Conservation (phyloP, 768 basidiomycete genomes). For the Lactarius tabidus region DNA sequence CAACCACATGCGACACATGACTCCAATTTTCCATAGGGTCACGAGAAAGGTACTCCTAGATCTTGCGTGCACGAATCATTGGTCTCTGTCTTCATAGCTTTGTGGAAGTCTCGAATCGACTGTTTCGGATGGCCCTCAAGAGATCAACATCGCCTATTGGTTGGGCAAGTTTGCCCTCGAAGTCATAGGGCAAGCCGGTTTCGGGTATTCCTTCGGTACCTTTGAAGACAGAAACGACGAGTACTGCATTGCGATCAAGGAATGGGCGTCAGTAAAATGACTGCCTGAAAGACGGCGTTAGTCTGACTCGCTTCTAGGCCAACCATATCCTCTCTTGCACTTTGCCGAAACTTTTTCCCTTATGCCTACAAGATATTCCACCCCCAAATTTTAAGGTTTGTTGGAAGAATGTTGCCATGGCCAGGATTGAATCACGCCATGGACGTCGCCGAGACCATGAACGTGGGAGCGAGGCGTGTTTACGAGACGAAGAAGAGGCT, state of each 20-base stretch:
- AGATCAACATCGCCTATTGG: slow-evolving; percentile 9
- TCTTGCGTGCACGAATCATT: slow-evolving; percentile 35
- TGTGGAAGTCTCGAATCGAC: slow-evolving; percentile 20
- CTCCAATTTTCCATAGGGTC: slow-evolving; percentile 25
- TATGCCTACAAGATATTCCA: slow-evolving; percentile 20
- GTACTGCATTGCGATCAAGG: slow-evolving; percentile 30
- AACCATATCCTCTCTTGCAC: background rate
- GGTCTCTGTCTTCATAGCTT: slow-evolving; percentile 38
- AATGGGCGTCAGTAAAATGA: slow-evolving; percentile 19
- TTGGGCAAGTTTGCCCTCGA: slow-evolving; percentile 12
- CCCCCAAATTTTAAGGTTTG: slow-evolving; percentile 33
- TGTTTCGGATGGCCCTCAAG: slow-evolving; percentile 37
- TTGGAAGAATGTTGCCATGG: slow-evolving; percentile 36
- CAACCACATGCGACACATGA: slow-evolving; percentile 24
- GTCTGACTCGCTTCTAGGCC: slow-evolving; percentile 11
- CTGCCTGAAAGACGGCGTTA: background rate
- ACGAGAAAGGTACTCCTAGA: slow-evolving; percentile 12
- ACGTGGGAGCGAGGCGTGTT: slow-evolving; percentile 35
- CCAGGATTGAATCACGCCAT: slow-evolving; percentile 33
- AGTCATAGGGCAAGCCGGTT: slow-evolving; percentile 15
- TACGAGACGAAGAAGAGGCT: slow-evolving; percentile 38
- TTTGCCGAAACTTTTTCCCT: slow-evolving; percentile 10
- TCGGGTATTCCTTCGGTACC: background rate
- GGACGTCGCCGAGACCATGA: slow-evolving; percentile 32
- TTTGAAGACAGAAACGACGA: slow-evolving; percentile 12